Percentiles rank a stretch among this genome's conserved stretches.
Conservation (phyloP, 2,329 filamentous ascomycete genomes). For the Mycosphaerella sp. region DNA sequence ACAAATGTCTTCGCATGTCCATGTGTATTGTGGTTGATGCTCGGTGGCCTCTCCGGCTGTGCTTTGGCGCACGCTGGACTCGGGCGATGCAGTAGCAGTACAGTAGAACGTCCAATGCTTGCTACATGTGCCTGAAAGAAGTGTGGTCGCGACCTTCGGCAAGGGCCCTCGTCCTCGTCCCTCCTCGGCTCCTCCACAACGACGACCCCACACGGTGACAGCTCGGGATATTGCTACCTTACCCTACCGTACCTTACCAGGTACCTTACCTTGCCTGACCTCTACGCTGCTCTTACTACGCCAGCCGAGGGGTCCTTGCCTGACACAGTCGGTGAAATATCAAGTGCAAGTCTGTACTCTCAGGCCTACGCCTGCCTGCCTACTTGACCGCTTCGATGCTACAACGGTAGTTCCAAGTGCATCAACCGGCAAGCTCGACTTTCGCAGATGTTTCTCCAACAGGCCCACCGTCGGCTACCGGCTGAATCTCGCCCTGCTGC, state of each 20-base stretch:
- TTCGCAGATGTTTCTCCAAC: neutral
- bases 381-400: neutral
- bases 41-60: neutral
- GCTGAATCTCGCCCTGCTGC: conserved; percentile 29
- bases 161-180: too few species aligned
- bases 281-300: neutral
- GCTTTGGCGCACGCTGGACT: too few species aligned
- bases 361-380: neutral
- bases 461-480: neutral
- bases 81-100: too few species aligned
- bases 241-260: too few species aligned
- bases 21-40: neutral
- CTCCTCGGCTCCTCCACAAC: neutral
- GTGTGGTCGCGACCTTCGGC: neutral
- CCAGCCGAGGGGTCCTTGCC: too few species aligned
- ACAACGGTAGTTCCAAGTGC: neutral
- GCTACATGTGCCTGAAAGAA: neutral
- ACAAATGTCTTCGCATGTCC: neutral
- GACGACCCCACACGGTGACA: neutral
- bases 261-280: neutral
- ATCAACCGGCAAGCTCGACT: conserved; percentile 15
- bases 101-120: neutral
- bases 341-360: neutral
- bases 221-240: neutral
- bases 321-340: neutral